Percentiles rank a stretch among this genome's conserved stretches.
Conservation (phyloP, 2,329 filamentous ascomycete genomes). For the Monilinia vaccinii-corymbosi region DNA sequence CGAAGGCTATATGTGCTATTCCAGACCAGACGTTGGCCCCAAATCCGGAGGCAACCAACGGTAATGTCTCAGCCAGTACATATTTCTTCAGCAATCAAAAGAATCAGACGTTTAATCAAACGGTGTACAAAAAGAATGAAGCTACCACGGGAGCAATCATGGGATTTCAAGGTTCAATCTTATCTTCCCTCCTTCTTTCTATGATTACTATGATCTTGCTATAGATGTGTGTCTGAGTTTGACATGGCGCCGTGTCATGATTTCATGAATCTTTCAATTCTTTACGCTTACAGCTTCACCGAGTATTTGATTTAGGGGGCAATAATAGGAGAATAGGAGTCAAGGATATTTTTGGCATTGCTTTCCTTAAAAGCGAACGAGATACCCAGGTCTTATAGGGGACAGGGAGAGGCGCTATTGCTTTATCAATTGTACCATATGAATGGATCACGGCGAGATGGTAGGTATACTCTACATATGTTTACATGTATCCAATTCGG, state of each 20-base stretch:
- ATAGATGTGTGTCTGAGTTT: background rate
- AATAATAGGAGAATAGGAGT: background rate
- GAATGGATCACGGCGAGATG: background rate
- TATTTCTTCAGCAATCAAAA: constrained; percentile 42
- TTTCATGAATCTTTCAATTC: background rate
- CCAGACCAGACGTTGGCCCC: constrained; percentile 37
- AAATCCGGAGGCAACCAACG: constrained; percentile 17
- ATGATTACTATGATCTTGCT: background rate
- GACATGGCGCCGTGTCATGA: background rate
- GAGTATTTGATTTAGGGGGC: background rate
- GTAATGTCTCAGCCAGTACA: constrained; percentile 27
- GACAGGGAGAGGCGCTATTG: background rate
- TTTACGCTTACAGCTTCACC: background rate
- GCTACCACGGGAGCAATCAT: background rate
- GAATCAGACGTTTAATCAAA: constrained; percentile 42
- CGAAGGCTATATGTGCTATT: constrained; percentile 40
- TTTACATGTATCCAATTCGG: background rate
- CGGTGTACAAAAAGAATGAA: constrained; percentile 29
- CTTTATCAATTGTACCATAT: background rate
- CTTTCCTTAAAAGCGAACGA: background rate
- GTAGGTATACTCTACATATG: background rate
- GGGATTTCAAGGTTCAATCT: background rate
- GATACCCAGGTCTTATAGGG: background rate
- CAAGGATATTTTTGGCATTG: background rate
- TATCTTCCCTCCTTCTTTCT: background rate